These are phyloP conservation scores for Neocucurbitaria cava DNA, from an alignment of 2,329 filamentous ascomycete genomes.

Conservation along the genomic window DNA sequence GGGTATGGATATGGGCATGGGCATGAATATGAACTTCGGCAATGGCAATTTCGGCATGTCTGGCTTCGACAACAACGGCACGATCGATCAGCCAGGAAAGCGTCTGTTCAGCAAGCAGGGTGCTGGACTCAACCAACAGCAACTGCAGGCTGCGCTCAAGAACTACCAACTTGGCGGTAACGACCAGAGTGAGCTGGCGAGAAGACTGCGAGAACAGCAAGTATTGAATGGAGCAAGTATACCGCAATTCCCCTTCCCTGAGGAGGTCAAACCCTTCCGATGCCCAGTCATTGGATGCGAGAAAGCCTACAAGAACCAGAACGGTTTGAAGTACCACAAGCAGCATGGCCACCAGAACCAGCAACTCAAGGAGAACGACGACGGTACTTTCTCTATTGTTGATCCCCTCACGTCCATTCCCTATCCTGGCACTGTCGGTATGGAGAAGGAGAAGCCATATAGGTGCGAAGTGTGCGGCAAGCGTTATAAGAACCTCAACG, in stretches of 20 bases:
- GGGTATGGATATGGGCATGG: conserved; percentile 43
- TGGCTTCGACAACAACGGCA: conserved; percentile 50
- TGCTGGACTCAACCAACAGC: conserved; percentile 71
- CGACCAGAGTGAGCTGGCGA: conserved; percentile 74
- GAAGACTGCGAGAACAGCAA: conserved; percentile 69
- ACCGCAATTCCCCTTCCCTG: conserved; percentile 58
- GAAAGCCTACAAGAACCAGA: conserved; percentile 99
- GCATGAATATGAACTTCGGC: conserved; percentile 44
- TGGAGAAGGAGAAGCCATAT: conserved; percentile 99
- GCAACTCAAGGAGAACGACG: conserved; percentile 93
- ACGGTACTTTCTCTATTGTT: conserved; percentile 97
- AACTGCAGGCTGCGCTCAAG: conserved; percentile 77
- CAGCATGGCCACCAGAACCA: conserved; percentile 95
- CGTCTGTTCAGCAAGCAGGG: conserved; percentile 84
- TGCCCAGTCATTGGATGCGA: conserved; percentile 98
- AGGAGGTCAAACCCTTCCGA: conserved; percentile 97
- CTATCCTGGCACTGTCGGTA: conserved; percentile 95
- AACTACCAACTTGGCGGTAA: conserved; percentile 71
- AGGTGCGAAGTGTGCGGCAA: conserved; percentile 97
- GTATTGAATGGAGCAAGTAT: conserved; percentile 61
- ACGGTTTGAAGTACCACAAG: conserved; percentile 91
- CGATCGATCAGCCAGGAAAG: conserved; percentile 93
- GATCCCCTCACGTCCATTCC: conserved; percentile 93
- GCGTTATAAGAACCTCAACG: conserved; percentile 98
- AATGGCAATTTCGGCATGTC: conserved; percentile 51